Base-by-base conservation (phyloP, 2,329 filamentous ascomycete species). In the Spiromastix sp. region DNA sequence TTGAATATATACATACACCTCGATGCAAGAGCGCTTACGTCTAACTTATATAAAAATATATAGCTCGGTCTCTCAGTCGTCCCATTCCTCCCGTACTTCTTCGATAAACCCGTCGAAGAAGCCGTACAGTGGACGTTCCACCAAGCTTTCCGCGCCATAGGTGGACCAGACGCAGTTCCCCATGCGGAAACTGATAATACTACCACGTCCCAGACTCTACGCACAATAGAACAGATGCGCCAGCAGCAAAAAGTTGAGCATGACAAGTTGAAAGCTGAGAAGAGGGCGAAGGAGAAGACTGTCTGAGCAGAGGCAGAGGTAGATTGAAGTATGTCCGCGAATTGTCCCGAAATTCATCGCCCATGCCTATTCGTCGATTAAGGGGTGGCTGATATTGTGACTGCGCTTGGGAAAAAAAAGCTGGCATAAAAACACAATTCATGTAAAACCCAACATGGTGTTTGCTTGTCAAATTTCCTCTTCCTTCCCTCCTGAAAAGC, bases 111-210 rank as follows among this genome's bases (percentile, higher is more conserved):
- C 1, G 85, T 98, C 5, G 91, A 96, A 62, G 73, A 85, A 43
- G 85, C 83, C 0, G 85, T 94, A 0, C 87, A 96, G 53, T 95
- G 81, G 81, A 58, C 72, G 2, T 96, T 96, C 64, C 83, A 93
- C 50, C 83, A 79, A 48, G 82, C 72, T 0, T 91, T 95, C 53
- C 72, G 78, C 52, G 56, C 72, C 1, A 72, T 85, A 38, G 86
- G 84, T 3, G 87, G 75, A 0, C 67, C 71, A 32, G 60, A 66
- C 30, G 74, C 74, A 11, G 72, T 78, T 20, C 40, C 27, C 36
- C 34, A 39, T 34, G 4, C 37, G 44, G 18, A 46, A 49, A 21
- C 32, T 11, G 17, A 34, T 15, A 24, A 24, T 13, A 32, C 28
- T 22, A 30, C 25, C 12, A 27, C 35, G 5, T 32, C 42, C 2